These are phyloP conservation scores for Metrosideros polymorpha DNA, from an alignment of 441 rosid species.

Conservation along the genomic window DNA sequence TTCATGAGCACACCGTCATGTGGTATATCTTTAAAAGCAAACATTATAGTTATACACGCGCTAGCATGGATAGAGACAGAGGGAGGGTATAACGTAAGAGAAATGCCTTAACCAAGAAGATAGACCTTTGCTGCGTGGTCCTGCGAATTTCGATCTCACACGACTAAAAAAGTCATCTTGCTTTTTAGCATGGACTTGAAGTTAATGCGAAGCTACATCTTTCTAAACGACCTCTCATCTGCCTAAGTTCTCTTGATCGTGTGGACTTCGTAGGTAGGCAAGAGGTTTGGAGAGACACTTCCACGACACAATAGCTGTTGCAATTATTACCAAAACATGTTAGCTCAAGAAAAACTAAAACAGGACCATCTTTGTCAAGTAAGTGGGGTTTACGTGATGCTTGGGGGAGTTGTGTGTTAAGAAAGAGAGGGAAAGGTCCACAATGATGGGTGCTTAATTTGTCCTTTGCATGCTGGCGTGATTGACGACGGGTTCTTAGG, in stretches of 20 bases:
- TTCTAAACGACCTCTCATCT: not conserved
- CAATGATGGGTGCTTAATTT: slow-evolving; percentile 8
- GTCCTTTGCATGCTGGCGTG: slow-evolving; percentile 44
- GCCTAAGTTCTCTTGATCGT: not conserved
- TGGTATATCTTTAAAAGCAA: not conserved
- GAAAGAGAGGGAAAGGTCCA: slow-evolving; percentile 4
- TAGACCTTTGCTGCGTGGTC: not conserved
- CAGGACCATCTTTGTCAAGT: not conserved
- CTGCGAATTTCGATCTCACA: not conserved
- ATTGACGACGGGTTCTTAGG: slow-evolving; percentile 46
- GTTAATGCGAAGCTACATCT: not conserved
- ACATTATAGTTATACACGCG: not conserved
- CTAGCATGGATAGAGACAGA: not conserved
- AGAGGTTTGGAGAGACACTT: not conserved
- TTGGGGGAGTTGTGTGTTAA: not conserved
- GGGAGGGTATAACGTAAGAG: not conserved
- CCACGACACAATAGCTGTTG: not conserved
- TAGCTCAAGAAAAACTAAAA: not conserved
- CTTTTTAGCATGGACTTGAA: not conserved
- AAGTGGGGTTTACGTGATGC: not conserved
- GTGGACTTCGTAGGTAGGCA: not conserved
- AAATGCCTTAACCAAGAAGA: not conserved
- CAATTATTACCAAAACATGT: not conserved
- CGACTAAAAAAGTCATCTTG: not conserved
- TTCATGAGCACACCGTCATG: not conserved